Percentiles rank a stretch among this genome's conserved stretches.
Evolutionary conservation across 257 asterid species (phyloP).

Genomic region (Nicotiana benthamiana): DNA sequence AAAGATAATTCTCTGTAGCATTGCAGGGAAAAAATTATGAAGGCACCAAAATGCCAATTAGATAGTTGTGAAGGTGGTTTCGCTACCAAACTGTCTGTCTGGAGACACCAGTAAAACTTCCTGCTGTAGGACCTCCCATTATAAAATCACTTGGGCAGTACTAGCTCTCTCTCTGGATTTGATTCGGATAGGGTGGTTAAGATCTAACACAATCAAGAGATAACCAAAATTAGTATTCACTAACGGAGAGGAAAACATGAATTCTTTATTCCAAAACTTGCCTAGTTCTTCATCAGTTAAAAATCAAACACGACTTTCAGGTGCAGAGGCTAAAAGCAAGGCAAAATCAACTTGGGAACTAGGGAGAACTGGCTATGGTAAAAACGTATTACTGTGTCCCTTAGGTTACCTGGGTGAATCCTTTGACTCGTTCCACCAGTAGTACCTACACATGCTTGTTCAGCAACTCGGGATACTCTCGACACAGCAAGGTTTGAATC

Average conservation of each 20-base stretch:
- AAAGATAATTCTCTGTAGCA: background rate
- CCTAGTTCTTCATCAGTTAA: background rate
- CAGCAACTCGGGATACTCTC: background rate
- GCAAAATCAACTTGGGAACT: background rate
- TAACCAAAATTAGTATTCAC: background rate
- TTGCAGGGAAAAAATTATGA: background rate
- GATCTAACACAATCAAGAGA: background rate
- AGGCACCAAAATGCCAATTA: background rate
- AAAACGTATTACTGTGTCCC: background rate
- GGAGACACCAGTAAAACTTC: background rate
- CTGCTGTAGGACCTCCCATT: background rate
- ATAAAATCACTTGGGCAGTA: background rate
- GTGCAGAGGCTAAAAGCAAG: background rate
- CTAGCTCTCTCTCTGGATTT: background rate
- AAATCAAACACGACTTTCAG: background rate
- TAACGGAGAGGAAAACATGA: background rate
- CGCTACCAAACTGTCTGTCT: background rate
- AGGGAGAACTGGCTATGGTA: background rate
- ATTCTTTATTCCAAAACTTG: background rate
- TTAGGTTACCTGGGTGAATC: background rate
- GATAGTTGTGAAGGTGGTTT: background rate
- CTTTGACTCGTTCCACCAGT: background rate
- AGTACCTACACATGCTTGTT: background rate
- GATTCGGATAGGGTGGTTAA: background rate
- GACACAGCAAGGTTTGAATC: background rate